phyloP scores from a whole-genome alignment of 148 eudicot genomes.

The Salicornia ramosissima region DNA sequence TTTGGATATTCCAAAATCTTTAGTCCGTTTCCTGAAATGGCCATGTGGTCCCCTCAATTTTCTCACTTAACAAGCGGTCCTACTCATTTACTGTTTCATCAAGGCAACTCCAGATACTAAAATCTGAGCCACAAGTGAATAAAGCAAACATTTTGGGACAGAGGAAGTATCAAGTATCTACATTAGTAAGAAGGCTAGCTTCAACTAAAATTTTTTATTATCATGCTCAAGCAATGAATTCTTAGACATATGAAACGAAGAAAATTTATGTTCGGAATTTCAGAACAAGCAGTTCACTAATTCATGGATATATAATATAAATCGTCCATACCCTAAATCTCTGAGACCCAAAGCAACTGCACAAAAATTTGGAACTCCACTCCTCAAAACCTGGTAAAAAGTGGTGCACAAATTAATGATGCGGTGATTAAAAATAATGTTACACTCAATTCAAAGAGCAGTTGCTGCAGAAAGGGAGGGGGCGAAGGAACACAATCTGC shows the following conservation, averaged over 20 bases:
- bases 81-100: not conserved
- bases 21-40: no score
- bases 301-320: not conserved
- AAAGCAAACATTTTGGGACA: no score
- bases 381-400: constrained; percentile 72
- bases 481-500: not conserved
- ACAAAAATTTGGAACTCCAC: constrained; percentile 93
- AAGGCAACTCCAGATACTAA: no score
- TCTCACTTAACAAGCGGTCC: no score
- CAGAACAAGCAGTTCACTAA: not conserved
- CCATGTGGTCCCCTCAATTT: no score
- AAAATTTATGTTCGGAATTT: not conserved
- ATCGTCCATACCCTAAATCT: constrained; percentile 77
- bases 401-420: not conserved
- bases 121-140: no score
- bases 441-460: not conserved
- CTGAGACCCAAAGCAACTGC: constrained; percentile 93
- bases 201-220: not conserved
- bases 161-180: not conserved
- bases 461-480: not conserved
- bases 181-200: not conserved
- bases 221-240: not conserved
- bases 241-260: not conserved
- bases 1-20: no score
- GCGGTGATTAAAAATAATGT: not conserved